Evolutionary conservation across 148 eudicot species (phyloP), one percentile per base, ranked within the genome.

Genomic region (Arbutus unedo): DNA sequence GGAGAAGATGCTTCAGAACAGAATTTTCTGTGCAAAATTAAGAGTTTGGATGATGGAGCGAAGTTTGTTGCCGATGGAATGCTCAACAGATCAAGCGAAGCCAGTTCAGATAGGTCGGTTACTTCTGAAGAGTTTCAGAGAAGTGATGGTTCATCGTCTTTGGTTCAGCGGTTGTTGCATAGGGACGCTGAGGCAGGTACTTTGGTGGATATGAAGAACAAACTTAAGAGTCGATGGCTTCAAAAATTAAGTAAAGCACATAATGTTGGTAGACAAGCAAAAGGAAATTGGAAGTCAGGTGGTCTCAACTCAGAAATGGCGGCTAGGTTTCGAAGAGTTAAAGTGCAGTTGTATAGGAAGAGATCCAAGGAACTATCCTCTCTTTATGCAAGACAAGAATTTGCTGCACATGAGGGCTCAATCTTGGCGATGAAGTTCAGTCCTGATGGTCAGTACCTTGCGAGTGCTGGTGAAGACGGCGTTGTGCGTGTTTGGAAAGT

Each of bases 381-480:
- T n/a, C 85, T 96, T 45, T 91, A 87, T 38, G 79, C 82, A 43
- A 91, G 84, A 49, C 98, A 96, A 84, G 97, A 94, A 76, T 83
- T 96, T 81, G 75, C 79, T 48, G 99, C 98, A 1, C 99, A 96
- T 51, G 79, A 90, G 44, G 98, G 98, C 44, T 87, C 98, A 23
- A 94, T 96, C 78, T 84, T 89, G 60, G 83, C 89, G 3, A 93
- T 96, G 92, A 96, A 93, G 85, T 96, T 96, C 83, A 94, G 99
- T 84, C 92, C 84, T 66, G 96, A 94, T 85, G 99, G 99, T 11
- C 87, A 83, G 56, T 89, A 90, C 76, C 84, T 97, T 81, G 99
- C 98, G 3, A 97, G 91, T 85, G 97, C 92, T 55, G 96, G 98
- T 15, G 92, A 93, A 84, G 97, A 97, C 85, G 90, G 93, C 47